phyloP scores from a whole-genome alignment of 2,329 filamentous ascomycete species.

The Trichoderma gracile region DNA sequence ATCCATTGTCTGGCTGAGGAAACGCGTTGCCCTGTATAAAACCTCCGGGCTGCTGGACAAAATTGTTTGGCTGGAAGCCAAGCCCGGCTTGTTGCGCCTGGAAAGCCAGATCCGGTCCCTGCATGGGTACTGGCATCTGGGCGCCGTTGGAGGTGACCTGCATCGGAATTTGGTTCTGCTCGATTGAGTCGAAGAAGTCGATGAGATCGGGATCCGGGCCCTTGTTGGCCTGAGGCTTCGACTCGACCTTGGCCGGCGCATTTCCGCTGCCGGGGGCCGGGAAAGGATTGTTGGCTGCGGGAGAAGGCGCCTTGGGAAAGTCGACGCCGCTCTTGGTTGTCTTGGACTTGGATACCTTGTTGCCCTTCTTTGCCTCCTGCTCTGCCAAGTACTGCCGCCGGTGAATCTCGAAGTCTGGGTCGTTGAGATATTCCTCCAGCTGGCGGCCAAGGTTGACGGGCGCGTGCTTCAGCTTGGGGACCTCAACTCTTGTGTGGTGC shows the following conservation, averaged over 20 bases:
- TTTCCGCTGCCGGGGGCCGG: slow-evolving; percentile 37
- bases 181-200: slow-evolving; percentile 93
- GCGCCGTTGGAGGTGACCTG: slow-evolving; percentile 45
- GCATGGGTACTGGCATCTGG: slow-evolving; percentile 30
- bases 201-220: slow-evolving; percentile 77
- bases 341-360: slow-evolving; percentile 39
- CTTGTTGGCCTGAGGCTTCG: slow-evolving; percentile 56
- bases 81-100: slow-evolving; percentile 43
- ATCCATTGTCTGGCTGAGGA: slow-evolving; percentile 36
- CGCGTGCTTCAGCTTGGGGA: slow-evolving; percentile 95
- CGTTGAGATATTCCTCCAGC: slow-evolving; percentile 90
- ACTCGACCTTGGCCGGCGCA: slow-evolving; percentile 30
- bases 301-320: slow-evolving; percentile 42
- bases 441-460: slow-evolving; percentile 87
- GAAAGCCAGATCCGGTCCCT: slow-evolving; percentile 40
- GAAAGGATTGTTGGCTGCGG: slow-evolving; percentile 48
- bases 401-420: slow-evolving; percentile 93
- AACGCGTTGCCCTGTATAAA: slow-evolving; percentile 36
- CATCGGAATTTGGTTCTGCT: slow-evolving; percentile 79
- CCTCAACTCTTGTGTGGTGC: slow-evolving; percentile 86
- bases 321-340: slow-evolving; percentile 41
- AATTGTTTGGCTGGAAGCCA: slow-evolving; percentile 33
- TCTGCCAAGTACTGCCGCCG: slow-evolving; percentile 88
- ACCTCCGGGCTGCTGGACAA: slow-evolving; percentile 34
- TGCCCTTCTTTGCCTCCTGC: slow-evolving; percentile 67